phyloP scores from a whole-genome alignment of 106 monocot species.

The Dactylorhiza incarnata region DNA sequence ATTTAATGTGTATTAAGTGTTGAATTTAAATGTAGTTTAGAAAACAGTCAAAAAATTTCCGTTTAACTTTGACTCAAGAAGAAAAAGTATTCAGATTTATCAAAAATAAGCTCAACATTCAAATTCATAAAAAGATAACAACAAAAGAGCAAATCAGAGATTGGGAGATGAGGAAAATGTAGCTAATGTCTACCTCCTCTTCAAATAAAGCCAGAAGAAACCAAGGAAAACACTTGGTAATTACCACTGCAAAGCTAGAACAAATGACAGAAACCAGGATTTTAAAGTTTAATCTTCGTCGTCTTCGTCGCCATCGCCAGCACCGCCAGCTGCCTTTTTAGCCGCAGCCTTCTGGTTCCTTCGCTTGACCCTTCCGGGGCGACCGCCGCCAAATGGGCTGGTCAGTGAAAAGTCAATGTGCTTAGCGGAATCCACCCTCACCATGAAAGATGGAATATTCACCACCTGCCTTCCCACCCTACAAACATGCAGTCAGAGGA shows the following conservation, averaged over 20 bases:
- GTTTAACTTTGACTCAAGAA: no score
- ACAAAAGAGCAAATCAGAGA: neutral
- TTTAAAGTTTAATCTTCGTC: slow-evolving; percentile 49
- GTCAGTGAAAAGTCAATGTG: slow-evolving; percentile 86
- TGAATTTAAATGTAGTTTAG: no score
- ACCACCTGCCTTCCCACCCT: slow-evolving; percentile 82
- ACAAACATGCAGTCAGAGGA: neutral
- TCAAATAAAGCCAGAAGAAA: neutral
- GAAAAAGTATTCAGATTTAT: neutral
- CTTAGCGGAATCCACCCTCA: slow-evolving; percentile 72
- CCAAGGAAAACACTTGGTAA: neutral
- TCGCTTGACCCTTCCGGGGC: slow-evolving; percentile 73
- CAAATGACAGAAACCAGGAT: neutral
- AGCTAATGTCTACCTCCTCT: neutral
- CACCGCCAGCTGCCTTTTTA: slow-evolving; percentile 66
- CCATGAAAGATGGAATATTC: slow-evolving; percentile 89
- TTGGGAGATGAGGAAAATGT: neutral
- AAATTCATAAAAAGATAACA: neutral
- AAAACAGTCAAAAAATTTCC: no score
- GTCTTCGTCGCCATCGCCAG: slow-evolving; percentile 51
- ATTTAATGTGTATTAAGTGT: no score
- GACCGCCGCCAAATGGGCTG: slow-evolving; percentile 70
- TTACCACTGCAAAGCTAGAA: no score
- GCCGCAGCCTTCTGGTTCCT: slow-evolving; percentile 61
- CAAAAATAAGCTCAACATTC: no score